Evolutionary conservation across 2,329 filamentous ascomycete species (phyloP).

Genomic region (Dactylonectria estremocensis): DNA sequence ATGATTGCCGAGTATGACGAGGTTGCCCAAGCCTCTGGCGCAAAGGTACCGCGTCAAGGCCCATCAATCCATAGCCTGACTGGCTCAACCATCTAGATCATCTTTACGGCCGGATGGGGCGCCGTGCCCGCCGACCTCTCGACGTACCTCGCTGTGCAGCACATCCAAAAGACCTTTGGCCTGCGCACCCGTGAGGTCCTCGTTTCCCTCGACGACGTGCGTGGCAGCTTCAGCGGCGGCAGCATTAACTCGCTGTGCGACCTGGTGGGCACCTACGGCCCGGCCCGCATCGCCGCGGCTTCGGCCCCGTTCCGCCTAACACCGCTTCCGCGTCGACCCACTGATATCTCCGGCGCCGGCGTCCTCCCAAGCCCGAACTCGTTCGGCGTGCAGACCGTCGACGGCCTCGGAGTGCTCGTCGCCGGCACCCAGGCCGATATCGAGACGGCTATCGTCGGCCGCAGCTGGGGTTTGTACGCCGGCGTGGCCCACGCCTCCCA

Average conservation of each 20-base stretch:
- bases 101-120: conserved; percentile 38
- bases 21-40: conserved; percentile 24
- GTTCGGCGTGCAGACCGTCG: conserved; percentile 6
- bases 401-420: conserved; percentile 23
- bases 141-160: conserved; percentile 32
- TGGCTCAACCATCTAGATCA: conserved; percentile 30
- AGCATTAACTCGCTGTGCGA: conserved; percentile 39
- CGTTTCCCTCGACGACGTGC: conserved; percentile 29
- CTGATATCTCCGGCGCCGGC: background rate
- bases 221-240: conserved; percentile 36
- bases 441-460: conserved; percentile 36
- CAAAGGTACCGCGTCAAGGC: conserved; percentile 18
- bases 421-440: conserved; percentile 33
- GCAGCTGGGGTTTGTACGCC: conserved; percentile 37
- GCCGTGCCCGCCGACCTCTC: conserved; percentile 39
- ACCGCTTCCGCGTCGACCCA: background rate
- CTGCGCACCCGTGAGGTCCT: conserved; percentile 34
- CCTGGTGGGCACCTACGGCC: conserved; percentile 4
- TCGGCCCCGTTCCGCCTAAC: conserved; percentile 12
- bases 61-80: background rate
- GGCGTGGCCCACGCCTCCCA: conserved; percentile 11
- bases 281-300: conserved; percentile 12
- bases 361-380: conserved; percentile 11
- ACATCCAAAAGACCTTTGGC: conserved; percentile 26
- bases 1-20: conserved; percentile 34